Percentiles rank a stretch among this genome's conserved stretches.
Conservation (phyloP, 2,329 filamentous ascomycete genomes). For the Aspergillus awamori region DNA sequence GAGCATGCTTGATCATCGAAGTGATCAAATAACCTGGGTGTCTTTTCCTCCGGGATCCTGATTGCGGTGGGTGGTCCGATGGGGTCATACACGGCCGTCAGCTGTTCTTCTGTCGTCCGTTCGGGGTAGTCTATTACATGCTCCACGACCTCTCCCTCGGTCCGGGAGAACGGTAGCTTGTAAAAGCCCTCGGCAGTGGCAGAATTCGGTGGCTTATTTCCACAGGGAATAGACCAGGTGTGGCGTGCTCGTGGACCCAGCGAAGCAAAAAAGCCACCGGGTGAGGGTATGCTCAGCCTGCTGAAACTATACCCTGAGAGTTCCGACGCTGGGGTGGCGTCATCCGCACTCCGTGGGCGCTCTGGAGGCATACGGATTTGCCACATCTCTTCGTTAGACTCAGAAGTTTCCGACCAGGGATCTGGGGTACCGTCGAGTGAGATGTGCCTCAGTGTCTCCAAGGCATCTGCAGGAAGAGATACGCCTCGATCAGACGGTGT, state of each 20-base stretch:
- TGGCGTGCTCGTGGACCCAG: constrained; percentile 74
- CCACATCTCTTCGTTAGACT: constrained; percentile 64
- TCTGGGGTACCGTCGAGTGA: constrained; percentile 55
- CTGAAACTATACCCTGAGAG: constrained; percentile 72
- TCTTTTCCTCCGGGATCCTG: constrained; percentile 50
- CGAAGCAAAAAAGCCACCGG: constrained; percentile 87
- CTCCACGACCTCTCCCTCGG: constrained; percentile 59
- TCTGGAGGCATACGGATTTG: constrained; percentile 58
- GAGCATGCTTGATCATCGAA: constrained; percentile 33
- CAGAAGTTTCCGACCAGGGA: constrained; percentile 44
- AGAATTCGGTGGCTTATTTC: constrained; percentile 71
- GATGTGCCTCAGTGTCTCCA: constrained; percentile 78
- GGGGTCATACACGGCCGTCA: constrained; percentile 38
- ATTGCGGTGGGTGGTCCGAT: constrained; percentile 45
- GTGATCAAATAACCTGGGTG: constrained; percentile 27
- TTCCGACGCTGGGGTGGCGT: constrained; percentile 55
- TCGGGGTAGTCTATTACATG: constrained; percentile 65
- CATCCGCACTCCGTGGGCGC: constrained; percentile 49
- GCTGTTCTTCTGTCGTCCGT: constrained; percentile 38
- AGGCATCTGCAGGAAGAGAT: constrained; percentile 74
- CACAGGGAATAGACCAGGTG: constrained; percentile 73
- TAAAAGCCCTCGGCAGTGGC: constrained; percentile 94
- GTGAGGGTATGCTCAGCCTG: constrained; percentile 84
- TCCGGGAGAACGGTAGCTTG: constrained; percentile 72
- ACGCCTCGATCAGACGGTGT: constrained; percentile 58